Evolutionary conservation across 495 filamentous ascomycete genomes (phyloP).

Genomic region (Hypoxylon crocopeplum): DNA sequence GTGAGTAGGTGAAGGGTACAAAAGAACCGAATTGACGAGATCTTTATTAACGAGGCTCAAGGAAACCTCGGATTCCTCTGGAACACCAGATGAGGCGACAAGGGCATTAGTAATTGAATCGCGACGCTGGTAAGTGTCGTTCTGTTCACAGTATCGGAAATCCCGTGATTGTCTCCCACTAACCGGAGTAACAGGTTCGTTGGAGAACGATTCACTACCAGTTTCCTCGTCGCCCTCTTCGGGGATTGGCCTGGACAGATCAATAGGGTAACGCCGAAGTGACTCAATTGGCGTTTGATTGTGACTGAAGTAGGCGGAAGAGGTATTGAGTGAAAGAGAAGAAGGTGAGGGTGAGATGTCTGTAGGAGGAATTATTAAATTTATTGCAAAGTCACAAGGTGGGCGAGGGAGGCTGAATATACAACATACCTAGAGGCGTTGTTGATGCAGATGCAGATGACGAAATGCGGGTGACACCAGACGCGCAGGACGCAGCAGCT

Average conservation of each 20-base stretch:
- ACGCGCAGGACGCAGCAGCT: conserved; percentile 1
- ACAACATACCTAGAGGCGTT: conserved; percentile 24
- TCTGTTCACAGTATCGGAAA: conserved; percentile 51
- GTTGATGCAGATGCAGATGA: conserved; percentile 23
- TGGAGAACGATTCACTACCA: conserved; percentile 51
- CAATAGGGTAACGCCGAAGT: conserved; percentile 50
- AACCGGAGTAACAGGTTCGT: conserved; percentile 57
- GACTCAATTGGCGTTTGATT: conserved; percentile 36
- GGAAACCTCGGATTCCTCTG: conserved; percentile 31
- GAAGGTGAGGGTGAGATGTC: conserved; percentile 34
- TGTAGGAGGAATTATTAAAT: conserved; percentile 31
- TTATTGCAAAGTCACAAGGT: conserved; percentile 19
- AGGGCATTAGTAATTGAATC: conserved; percentile 43
- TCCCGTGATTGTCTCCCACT: conserved; percentile 59
- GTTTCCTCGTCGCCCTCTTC: conserved; percentile 58
- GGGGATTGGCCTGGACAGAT: conserved; percentile 50
- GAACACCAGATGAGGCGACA: conserved; percentile 24
- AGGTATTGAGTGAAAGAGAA: conserved; percentile 14
- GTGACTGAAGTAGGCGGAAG: conserved; percentile 13
- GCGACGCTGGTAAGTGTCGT: conserved; percentile 46
- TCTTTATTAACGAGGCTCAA: conserved; percentile 35
- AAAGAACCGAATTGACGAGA: conserved; percentile 10
- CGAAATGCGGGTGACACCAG: conserved; percentile 23
- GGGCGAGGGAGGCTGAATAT: conserved; percentile 33
- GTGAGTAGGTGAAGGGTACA: conserved; percentile 28